Base-by-base conservation (phyloP, 179 eudicot genomes). In the Drosera spatulata region DNA sequence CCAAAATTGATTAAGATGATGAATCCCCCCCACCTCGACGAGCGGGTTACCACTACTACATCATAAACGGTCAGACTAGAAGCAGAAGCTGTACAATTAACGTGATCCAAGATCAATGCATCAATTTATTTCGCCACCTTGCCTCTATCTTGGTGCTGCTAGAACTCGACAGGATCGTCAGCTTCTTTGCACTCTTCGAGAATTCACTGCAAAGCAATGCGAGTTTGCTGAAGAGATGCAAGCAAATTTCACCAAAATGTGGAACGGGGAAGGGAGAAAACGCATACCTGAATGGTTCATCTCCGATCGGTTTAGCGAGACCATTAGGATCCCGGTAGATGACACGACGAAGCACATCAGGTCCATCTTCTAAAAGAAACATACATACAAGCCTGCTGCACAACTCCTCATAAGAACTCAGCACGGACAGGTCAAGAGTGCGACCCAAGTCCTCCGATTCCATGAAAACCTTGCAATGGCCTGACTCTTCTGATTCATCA, bases 371-470 rank as follows among this genome's bases (percentile, higher is more conserved):
- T 22, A 22, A 22, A 22, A 22, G 33, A 22, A 22, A 1, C 33
- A 22, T 22, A 22, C 33, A 0, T 22, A 22, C 33, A 22, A 22
- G 33, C 33, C 1, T 22, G 1, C 33, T 22, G 33, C 33, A 53
- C 22, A 83, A 71, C 60, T 85, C 88, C 41, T 80, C 88, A 43
- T 79, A 83, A 9, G 88, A 79, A 7, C 54, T 63, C 1, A 86
- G 72, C 56, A 70, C 70, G 3, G 77, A 63, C 12, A 84, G 73
- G 71, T 84, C 84, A 53, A 86, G 80, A 43, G 85, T 81, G 45
- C 83, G 90, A 11, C 88, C 91, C 39, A 77, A 81, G 60, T 82
- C 83, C 61, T 80, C 91, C 0, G 86, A 85, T 59, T 79, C 88
- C 79, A 85, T 61, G 62, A 82, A 85, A 7, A 85, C 86, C 73